A percentile compares a stretch with the other conserved stretches of the same genome.
phyloP scores from a whole-genome alignment of 140 eudicot genomes.

The Anethum foeniculum region DNA sequence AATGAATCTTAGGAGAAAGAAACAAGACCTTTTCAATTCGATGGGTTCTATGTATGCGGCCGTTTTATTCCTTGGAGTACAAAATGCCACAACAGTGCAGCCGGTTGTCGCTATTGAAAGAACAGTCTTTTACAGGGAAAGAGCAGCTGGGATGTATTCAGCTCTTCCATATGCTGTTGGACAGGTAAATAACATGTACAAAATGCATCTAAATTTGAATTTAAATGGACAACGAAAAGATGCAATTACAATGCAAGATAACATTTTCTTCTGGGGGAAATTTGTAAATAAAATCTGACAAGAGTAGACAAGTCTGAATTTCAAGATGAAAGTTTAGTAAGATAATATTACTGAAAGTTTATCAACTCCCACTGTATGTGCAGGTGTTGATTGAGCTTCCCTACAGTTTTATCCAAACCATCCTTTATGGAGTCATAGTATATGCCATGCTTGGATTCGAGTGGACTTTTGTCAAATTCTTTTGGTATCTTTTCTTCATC shows the following conservation, averaged over 20 bases:
- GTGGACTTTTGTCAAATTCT: constrained; percentile 53
- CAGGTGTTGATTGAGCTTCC: constrained; percentile 77
- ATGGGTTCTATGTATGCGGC: constrained; percentile 73
- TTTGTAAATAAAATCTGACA: background rate
- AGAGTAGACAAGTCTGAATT: background rate
- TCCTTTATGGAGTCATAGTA: constrained; percentile 52
- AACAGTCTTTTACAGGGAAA: constrained; percentile 67
- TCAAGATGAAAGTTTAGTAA: background rate
- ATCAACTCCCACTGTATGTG: constrained; percentile 4
- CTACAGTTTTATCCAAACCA: constrained; percentile 45
- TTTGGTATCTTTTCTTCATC: constrained; percentile 54
- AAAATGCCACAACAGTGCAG: constrained; percentile 55
- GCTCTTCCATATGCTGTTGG: constrained; percentile 67
- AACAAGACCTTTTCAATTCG: constrained; percentile 57
- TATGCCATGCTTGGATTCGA: constrained; percentile 65
- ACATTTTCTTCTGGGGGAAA: background rate
- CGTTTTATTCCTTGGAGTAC: constrained; percentile 54
- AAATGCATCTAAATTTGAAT: background rate
- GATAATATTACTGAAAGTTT: background rate
- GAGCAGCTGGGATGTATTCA: constrained; percentile 81
- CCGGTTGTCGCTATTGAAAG: constrained; percentile 66
- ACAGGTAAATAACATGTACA: constrained; percentile 32
- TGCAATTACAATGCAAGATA: background rate
- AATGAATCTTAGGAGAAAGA: constrained; percentile 24
- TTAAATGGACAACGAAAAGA: background rate